A percentile compares a stretch with the other conserved stretches of the same genome.
Conservation (phyloP, 192 early-diverging fungal species). For the Cladochytrium replicatum region DNA sequence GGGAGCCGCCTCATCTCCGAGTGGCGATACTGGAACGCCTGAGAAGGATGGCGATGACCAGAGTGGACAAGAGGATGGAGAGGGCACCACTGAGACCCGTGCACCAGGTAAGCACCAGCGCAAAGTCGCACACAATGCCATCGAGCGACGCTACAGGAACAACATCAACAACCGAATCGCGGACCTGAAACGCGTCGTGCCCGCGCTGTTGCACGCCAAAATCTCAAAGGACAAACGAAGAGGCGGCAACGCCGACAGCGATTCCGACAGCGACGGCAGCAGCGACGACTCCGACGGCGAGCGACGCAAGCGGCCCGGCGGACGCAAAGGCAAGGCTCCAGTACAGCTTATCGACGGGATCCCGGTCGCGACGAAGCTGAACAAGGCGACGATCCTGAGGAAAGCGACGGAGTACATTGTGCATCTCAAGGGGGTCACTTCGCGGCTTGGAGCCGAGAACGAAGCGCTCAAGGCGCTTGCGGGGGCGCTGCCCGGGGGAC, state of each 20-base stretch:
- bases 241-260: slow-evolving; percentile 41
- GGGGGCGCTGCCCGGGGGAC: background rate
- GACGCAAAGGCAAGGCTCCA: slow-evolving; percentile 7
- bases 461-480: background rate
- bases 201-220: slow-evolving; percentile 57
- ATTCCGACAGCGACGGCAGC: slow-evolving; percentile 25
- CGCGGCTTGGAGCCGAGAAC: slow-evolving; percentile 1
- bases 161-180: slow-evolving; percentile 94
- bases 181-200: slow-evolving; percentile 76
- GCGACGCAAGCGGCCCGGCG: slow-evolving; percentile 20
- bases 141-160: slow-evolving; percentile 88
- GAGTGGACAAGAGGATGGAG: too few species aligned
- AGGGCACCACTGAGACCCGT: too few species aligned
- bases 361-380: slow-evolving; percentile 71
- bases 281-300: slow-evolving; percentile 49
- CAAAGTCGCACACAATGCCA: slow-evolving; percentile 91
- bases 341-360: slow-evolving; percentile 64
- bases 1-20: too few species aligned
- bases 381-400: slow-evolving; percentile 87
- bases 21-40: too few species aligned
- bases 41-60: too few species aligned
- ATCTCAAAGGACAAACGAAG: slow-evolving; percentile 29
- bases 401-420: slow-evolving; percentile 89
- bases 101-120: slow-evolving; percentile 47
- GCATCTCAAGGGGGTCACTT: slow-evolving; percentile 15